A percentile compares a stretch with the other conserved stretches of the same genome.
Conservation (phyloP, 164 flowering plant species). For the Akebia trifoliata region DNA sequence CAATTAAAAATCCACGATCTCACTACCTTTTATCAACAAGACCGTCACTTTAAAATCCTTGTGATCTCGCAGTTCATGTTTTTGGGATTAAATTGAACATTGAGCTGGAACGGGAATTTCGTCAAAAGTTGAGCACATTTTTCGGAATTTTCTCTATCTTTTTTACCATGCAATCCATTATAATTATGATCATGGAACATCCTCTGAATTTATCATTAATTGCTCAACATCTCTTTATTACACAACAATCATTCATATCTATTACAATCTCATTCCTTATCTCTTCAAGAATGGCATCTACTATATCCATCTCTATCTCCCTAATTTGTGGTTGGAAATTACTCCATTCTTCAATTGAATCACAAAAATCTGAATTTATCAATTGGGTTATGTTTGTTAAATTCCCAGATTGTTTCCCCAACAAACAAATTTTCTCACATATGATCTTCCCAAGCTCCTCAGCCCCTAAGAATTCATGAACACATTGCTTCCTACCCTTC, state of each 20-base stretch:
- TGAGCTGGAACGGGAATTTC: too few species aligned
- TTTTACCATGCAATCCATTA: too few species aligned
- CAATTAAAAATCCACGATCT: too few species aligned
- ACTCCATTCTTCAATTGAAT: constrained; percentile 29
- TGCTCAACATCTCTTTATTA: not conserved
- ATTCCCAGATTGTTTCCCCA: constrained; percentile 30
- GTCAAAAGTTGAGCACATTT: too few species aligned
- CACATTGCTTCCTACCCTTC: not conserved
- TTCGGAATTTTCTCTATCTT: too few species aligned
- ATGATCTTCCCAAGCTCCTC: constrained; percentile 36
- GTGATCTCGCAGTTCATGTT: too few species aligned
- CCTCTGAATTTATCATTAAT: too few species aligned
- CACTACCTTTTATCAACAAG: too few species aligned
- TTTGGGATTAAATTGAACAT: too few species aligned
- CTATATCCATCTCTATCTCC: constrained; percentile 28
- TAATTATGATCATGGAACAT: too few species aligned
- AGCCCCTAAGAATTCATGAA: constrained; percentile 17
- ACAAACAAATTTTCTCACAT: constrained; percentile 23
- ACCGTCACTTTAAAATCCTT: too few species aligned
- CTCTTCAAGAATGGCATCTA: constrained; percentile 37
- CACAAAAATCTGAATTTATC: constrained; percentile 20
- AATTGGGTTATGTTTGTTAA: constrained; percentile 24
- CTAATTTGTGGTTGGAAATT: constrained; percentile 12
- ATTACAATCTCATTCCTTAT: constrained; percentile 26
- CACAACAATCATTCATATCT: constrained; percentile 18